These are phyloP conservation scores for Thalia dealbata DNA, from an alignment of 176 grass and related monocot genomes.

Conservation along the genomic window DNA sequence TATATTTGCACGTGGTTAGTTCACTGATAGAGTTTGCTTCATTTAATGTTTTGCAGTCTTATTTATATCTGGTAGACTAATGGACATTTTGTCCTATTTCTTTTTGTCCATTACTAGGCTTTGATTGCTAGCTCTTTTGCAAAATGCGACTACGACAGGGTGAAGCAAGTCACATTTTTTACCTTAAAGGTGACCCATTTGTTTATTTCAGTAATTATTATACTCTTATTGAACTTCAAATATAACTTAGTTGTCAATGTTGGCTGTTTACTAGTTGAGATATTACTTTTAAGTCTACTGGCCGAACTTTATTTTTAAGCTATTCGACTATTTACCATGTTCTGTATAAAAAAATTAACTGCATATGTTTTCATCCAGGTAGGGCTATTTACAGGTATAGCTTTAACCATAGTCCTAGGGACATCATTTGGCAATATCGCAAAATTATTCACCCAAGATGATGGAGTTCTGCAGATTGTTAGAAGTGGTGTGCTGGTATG, in stretches of 20 bases:
- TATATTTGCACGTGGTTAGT: no score
- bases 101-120: slow-evolving; percentile 39
- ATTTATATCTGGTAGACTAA: no score
- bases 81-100: background rate
- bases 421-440: slow-evolving; percentile 68
- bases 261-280: slow-evolving; percentile 1
- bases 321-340: background rate
- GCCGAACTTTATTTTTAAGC: slow-evolving; percentile 4
- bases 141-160: slow-evolving; percentile 57
- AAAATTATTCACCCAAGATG: slow-evolving; percentile 74
- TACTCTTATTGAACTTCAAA: background rate
- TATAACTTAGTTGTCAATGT: background rate
- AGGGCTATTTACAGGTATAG: slow-evolving; percentile 57
- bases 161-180: slow-evolving; percentile 52
- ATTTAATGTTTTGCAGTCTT: no score
- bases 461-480: slow-evolving; percentile 66
- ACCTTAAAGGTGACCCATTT: slow-evolving; percentile 53
- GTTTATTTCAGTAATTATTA: background rate
- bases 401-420: slow-evolving; percentile 55
- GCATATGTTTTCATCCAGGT: slow-evolving; percentile 37
- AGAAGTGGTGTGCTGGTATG: slow-evolving; percentile 78
- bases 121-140: slow-evolving; percentile 79
- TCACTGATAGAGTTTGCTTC: no score
- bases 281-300: slow-evolving; percentile 2
- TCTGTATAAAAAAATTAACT: slow-evolving; percentile 2